Evolutionary conservation across 2,329 filamentous ascomycete genomes (phyloP), one percentile per base, ranked within the genome.

Genomic region (Daldinia sp.): DNA sequence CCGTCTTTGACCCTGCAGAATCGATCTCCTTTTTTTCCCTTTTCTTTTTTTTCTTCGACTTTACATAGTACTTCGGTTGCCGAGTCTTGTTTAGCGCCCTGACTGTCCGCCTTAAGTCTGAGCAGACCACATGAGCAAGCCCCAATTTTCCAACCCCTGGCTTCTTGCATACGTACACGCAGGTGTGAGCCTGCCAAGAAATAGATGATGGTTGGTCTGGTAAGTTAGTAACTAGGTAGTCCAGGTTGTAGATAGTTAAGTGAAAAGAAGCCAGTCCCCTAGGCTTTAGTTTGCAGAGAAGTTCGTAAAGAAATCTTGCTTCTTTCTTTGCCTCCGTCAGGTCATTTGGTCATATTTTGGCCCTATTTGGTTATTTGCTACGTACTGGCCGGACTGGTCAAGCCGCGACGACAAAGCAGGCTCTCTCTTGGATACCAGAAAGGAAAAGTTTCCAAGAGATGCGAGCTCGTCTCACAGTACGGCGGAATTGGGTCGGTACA

Each of bases 61-160:
- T 51, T 49, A 21, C 17, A 10, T 41, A 39, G 3, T 37, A 64
- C 63, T 68, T 65, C 58, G 62, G 65, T 63, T 67, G 65, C 65
- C 65, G 63, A 68, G 66, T 66, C 63, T 67, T 68, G 50, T 66
- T 68, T 67, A 68, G 64, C 66, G 66, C 64, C 63, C 58, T 67
- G 58, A 51, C 59, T 63, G 59, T 63, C 59, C 65, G 62, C 56
- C 58, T 56, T 63, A 21, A 63, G 57, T 67, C 55, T 67, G 61
- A 61, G 59, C 51, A 56, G 61, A 60, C 58, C 66, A 70, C 68
- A 68, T 70, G 66, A 67, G 66, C 68, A 66, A 67, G 66, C 61
- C 66, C 68, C 63, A 51, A 43, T 70, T 68, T 68, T 63, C 50
- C 27, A 15, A 58, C 34, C 60, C 52, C 62, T 63, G 63, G 41